phyloP scores from a whole-genome alignment of 78 protist genomes.

The Dictyostelium citrinum region DNA sequence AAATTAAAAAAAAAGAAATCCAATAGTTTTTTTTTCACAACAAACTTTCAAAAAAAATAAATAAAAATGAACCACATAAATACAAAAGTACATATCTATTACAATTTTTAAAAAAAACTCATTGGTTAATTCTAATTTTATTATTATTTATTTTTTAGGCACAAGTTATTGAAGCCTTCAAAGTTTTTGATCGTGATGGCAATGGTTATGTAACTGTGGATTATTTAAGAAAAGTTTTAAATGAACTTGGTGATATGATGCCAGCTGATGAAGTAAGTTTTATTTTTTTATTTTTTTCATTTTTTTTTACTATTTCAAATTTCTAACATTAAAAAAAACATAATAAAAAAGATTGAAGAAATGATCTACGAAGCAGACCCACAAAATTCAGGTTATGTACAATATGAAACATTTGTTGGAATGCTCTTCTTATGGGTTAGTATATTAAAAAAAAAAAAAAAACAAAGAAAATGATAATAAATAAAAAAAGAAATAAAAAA shows the following conservation, averaged over 20 bases:
- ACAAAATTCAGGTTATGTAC: conserved; percentile 69
- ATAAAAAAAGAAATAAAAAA: too few relatives aligned
- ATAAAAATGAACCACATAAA: conserved; percentile 53
- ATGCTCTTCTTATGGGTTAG: conserved; percentile 69
- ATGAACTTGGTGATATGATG: conserved; percentile 77
- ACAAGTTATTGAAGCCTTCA: conserved; percentile 75
- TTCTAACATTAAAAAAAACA: too few relatives aligned
- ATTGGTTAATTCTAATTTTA: too few relatives aligned
- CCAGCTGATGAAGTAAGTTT: conserved; percentile 57
- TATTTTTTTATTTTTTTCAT: not conserved
- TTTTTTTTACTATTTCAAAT: not conserved
- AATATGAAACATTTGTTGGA: conserved; percentile 68
- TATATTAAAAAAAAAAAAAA: not conserved
- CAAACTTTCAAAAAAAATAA: not conserved
- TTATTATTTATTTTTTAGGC: not conserved
- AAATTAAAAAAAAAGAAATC: not conserved
- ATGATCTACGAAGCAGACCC: conserved; percentile 75
- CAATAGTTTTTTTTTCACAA: not conserved
- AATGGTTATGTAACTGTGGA: conserved; percentile 70
- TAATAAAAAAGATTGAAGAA: conserved; percentile 49
- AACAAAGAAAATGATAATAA: too few relatives aligned
- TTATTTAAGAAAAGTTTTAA: conserved; percentile 72
- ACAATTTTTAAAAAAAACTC: too few relatives aligned
- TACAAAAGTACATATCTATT: not conserved
- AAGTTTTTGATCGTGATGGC: conserved; percentile 78